These are phyloP conservation scores for Paracorniculantispora psalliotae DNA, from an alignment of 2,329 filamentous ascomycete genomes.

Conservation along the genomic window DNA sequence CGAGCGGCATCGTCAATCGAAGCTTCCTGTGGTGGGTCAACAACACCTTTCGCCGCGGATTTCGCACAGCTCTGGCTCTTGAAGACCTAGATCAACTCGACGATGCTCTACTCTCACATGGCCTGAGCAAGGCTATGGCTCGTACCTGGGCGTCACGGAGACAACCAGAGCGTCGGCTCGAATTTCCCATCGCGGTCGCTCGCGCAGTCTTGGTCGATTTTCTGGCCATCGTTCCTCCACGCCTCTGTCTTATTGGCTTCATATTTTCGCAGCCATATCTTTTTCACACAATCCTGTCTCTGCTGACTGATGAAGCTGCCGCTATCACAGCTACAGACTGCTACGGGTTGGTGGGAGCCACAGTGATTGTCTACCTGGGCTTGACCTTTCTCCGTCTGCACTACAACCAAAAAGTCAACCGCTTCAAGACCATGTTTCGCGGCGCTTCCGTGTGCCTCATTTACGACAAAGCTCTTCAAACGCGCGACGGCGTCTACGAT, in stretches of 20 bases:
- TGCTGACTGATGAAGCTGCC: background rate
- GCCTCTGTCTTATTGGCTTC: slow-evolving; percentile 11
- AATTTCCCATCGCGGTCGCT: slow-evolving; percentile 4
- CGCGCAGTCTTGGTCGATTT: slow-evolving; percentile 3
- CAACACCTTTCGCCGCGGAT: slow-evolving; percentile 23
- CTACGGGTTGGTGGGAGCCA: slow-evolving; percentile 17
- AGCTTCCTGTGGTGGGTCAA: slow-evolving; percentile 33
- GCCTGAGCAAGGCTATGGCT: slow-evolving; percentile 6
- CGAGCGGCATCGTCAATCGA: slow-evolving; percentile 28
- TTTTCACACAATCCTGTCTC: slow-evolving; percentile 9
- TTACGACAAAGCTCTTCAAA: slow-evolving; percentile 18
- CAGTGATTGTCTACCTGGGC: slow-evolving; percentile 19
- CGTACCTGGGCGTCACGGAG: slow-evolving; percentile 13
- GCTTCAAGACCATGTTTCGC: slow-evolving; percentile 20
- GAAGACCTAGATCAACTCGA: slow-evolving; percentile 16
- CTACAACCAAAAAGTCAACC: slow-evolving; percentile 18
- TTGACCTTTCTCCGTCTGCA: slow-evolving; percentile 15
- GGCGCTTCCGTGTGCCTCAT: slow-evolving; percentile 18
- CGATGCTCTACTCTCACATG: slow-evolving; percentile 12
- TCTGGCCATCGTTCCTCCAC: background rate
- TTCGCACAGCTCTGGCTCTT: slow-evolving; percentile 13
- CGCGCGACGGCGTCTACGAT: slow-evolving; percentile 13
- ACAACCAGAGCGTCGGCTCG: slow-evolving; percentile 9
- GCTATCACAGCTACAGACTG: slow-evolving; percentile 2
- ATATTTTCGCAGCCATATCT: slow-evolving; percentile 16